Percentiles rank a stretch among this genome's conserved stretches.
phyloP scores from a whole-genome alignment of 116 monocot genomes.

The Cymodocea nodosa region DNA sequence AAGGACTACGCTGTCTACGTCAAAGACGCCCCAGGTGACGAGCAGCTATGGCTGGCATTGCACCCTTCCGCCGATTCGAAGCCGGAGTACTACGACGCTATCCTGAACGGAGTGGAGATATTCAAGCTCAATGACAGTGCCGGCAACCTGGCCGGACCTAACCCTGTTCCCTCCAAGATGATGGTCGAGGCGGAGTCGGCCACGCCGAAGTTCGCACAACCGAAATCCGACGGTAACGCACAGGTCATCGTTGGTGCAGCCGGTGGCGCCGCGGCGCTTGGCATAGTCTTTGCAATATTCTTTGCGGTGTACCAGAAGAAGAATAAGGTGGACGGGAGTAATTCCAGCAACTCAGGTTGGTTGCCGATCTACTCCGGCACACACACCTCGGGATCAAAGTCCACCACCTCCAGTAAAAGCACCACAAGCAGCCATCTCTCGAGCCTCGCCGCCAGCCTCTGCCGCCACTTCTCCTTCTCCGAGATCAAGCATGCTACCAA shows the following conservation, averaged over 20 bases:
- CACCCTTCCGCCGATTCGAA: conserved; percentile 31
- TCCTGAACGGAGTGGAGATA: conserved; percentile 71
- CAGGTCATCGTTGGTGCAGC: conserved; percentile 18
- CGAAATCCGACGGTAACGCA: not conserved
- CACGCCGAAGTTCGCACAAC: not conserved
- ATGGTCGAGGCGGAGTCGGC: conserved; percentile 12
- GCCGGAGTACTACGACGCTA: conserved; percentile 60
- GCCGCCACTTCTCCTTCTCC: conserved; percentile 41
- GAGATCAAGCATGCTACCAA: conserved; percentile 51
- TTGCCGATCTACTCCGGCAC: conserved; percentile 39
- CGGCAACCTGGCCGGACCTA: conserved; percentile 55
- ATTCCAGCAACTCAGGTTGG: conserved; percentile 24
- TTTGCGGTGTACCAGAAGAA: conserved; percentile 24
- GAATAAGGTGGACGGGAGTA: not conserved
- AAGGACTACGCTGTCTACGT: conserved; percentile 60
- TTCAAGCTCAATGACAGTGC: conserved; percentile 52
- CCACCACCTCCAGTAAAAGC: conserved; percentile 45
- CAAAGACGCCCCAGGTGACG: conserved; percentile 29
- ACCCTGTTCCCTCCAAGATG: conserved; percentile 47
- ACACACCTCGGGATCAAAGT: conserved; percentile 21
- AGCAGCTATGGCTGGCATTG: conserved; percentile 51
- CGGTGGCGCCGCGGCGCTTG: conserved; percentile 20
- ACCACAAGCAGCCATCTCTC: conserved; percentile 35
- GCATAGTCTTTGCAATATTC: conserved; percentile 25
- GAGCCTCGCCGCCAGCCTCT: conserved; percentile 27